Evolutionary conservation across 768 basidiomycete genomes (phyloP).

Genomic region (Leccinum sublutescens): DNA sequence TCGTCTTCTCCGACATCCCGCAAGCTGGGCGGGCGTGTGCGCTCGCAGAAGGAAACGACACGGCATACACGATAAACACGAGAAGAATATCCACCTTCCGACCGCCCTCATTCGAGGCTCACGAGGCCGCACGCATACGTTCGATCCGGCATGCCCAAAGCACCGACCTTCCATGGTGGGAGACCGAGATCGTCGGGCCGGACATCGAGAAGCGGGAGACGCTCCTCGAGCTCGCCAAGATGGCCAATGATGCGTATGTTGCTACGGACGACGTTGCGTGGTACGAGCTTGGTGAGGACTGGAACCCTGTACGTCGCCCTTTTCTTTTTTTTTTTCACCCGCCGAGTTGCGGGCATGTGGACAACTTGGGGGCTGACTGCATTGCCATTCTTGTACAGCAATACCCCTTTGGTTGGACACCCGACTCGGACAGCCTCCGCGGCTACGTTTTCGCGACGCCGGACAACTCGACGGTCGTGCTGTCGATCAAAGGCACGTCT

Average conservation of each 20-base stretch:
- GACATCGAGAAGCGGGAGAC: conserved; percentile 76
- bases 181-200: conserved; percentile 69
- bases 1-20: conserved; percentile 55
- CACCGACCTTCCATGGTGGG: conserved; percentile 61
- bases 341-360: not conserved
- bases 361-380: not conserved
- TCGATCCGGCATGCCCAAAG: conserved; percentile 48
- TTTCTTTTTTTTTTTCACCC: not conserved
- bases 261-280: conserved; percentile 59
- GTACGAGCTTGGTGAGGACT: conserved; percentile 71
- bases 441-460: conserved; percentile 87
- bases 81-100: conserved; percentile 39
- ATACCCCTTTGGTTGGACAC: conserved; percentile 91
- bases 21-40: conserved; percentile 7
- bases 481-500: conserved; percentile 95
- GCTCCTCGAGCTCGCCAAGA: conserved; percentile 83
- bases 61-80: conserved; percentile 39
- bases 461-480: conserved; percentile 80
- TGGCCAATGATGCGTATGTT: conserved; percentile 92
- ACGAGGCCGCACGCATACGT: conserved; percentile 42
- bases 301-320: conserved; percentile 48
- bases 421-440: conserved; percentile 81
- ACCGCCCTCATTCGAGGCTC: conserved; percentile 48
- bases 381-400: not conserved
- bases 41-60: conserved; percentile 12